phyloP scores from a whole-genome alignment of 139 green algal species.

The Asterochloris erici region DNA sequence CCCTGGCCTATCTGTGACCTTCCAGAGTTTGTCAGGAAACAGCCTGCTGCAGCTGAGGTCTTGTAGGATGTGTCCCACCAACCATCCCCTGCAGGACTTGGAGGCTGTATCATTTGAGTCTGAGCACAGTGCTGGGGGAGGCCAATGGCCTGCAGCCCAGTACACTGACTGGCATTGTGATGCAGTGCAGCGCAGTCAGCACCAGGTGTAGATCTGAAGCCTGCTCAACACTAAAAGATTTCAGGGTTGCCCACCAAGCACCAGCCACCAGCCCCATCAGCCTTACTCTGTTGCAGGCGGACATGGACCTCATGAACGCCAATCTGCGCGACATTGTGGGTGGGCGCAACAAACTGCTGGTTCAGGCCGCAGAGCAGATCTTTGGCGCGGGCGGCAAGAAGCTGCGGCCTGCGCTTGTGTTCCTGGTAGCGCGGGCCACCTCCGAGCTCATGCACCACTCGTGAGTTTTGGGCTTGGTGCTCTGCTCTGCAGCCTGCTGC shows the following conservation, averaged over 20 bases:
- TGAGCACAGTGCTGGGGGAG: no score
- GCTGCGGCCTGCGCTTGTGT: slow-evolving; percentile 84
- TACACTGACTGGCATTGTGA: no score
- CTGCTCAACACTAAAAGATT: no score
- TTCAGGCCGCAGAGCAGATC: slow-evolving; percentile 97
- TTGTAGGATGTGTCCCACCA: no score
- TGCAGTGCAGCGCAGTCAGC: no score
- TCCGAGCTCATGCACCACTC: slow-evolving; percentile 49
- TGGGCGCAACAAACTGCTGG: slow-evolving; percentile 87
- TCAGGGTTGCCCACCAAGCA: not conserved
- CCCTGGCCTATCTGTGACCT: no score
- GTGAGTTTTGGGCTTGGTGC: slow-evolving; percentile 29
- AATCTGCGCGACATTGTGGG: slow-evolving; percentile 90
- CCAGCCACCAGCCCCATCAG: slow-evolving; percentile 38
- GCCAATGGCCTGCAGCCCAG: no score
- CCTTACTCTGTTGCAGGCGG: slow-evolving; percentile 55
- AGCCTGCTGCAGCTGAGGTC: no score
- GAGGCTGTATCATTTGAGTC: no score
- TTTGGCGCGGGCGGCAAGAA: slow-evolving; percentile 96
- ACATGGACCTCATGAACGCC: slow-evolving; percentile 80
- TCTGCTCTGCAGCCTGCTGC: not conserved
- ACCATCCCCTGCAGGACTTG: no score
- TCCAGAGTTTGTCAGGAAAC: no score
- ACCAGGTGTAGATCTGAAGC: no score
- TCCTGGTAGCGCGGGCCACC: slow-evolving; percentile 87